Evolutionary conservation across 129 eudicot genomes (phyloP), one percentile per base, ranked within the genome.

Genomic region (Tagetes erecta): DNA sequence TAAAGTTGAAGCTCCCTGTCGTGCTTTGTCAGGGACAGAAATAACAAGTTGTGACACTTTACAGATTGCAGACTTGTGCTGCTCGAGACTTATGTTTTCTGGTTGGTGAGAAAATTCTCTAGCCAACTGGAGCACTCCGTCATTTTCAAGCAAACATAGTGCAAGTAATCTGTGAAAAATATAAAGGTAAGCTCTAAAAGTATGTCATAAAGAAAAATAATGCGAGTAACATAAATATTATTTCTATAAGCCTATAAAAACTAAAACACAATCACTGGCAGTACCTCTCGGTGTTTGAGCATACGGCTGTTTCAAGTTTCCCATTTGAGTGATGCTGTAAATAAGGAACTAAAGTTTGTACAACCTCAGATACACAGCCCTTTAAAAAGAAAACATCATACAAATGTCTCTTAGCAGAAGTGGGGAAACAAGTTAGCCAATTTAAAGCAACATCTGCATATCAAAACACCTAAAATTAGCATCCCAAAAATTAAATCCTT

Each of bases 1-100:
- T 77, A 88, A 85, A 41, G 80, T 72, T 38, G 97, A 86, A 76
- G 97, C 85, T 76, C 82, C 89, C 52, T 50, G 50, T 45, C 87
- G 84, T 67, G 91, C 93, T 86, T 94, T 94, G 78, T 94, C 97
- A 74, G 98, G 97, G 64, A 94, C 86, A 81, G 97, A 90, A 67
- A 96, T 84, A 53, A 94, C 80, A 68, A 90, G 84, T 76, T 90
- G 98, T 42, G 91, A 82, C 63, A 83, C 81, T 83, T 81, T 83
- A 30, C 87, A 81, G 41, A 83, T 82, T 60, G 76, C 74, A 68
- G 76, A 67, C 81, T 81, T 90, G 31, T 62, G 84, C 71, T 78
- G 80, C 63, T 85, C 82, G 46, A 35, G 45, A 62, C 79, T 63
- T 39, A 64, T 68, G 63, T 78, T 80, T 58, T 72, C 80, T 34